Conservation (phyloP, 306 rosid genomes). For the Prunus armeniaca region DNA sequence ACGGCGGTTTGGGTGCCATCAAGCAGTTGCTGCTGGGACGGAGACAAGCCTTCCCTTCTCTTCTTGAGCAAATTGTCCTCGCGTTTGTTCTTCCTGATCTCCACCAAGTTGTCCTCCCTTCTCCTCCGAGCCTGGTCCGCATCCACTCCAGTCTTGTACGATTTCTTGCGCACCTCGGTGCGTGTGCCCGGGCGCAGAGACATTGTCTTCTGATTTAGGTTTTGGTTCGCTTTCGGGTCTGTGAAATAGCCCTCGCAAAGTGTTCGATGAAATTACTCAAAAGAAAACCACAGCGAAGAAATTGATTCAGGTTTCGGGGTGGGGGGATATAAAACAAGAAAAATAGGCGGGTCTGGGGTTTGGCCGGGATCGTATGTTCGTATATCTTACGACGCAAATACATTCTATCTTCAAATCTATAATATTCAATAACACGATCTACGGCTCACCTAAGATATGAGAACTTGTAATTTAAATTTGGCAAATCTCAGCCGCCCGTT, state of each 20-base stretch:
- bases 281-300: conserved; percentile 10
- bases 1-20: conserved; percentile 36
- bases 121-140: conserved; percentile 61
- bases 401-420: neutral
- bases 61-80: conserved; percentile 57
- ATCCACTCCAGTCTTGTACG: conserved; percentile 63
- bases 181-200: conserved; percentile 60
- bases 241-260: neutral
- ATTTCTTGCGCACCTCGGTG: conserved; percentile 52
- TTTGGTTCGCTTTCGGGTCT: neutral
- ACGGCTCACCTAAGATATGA: neutral
- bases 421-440: neutral
- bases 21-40: conserved; percentile 41
- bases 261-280: conserved; percentile 29
- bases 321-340: neutral
- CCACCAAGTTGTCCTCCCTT: conserved; percentile 57
- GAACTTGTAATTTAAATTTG: neutral
- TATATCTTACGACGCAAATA: conserved; percentile 1
- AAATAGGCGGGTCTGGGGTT: conserved; percentile 6
- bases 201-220: conserved; percentile 28
- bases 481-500: neutral
- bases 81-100: conserved; percentile 71
- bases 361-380: neutral
- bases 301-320: neutral
- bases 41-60: conserved; percentile 52